These are phyloP conservation scores for Kalaharituber pfeilii DNA, from an alignment of 2,329 filamentous ascomycete species.

Conservation along the genomic window DNA sequence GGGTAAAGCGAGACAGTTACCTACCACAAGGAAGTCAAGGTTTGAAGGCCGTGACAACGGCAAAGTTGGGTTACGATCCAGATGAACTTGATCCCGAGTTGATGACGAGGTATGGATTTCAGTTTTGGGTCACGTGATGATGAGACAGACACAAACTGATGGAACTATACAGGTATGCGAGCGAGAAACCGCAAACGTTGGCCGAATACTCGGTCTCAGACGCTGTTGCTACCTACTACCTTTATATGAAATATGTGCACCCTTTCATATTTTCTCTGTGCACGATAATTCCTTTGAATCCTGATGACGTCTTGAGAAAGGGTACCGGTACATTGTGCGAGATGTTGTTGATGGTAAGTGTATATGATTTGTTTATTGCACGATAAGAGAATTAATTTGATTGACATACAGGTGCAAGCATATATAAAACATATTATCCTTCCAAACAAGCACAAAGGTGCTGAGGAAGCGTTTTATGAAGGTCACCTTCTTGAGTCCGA, in stretches of 20 bases:
- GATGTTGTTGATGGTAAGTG: constrained; percentile 80
- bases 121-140: constrained; percentile 3
- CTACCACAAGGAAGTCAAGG: constrained; percentile 92
- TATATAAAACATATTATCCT: constrained; percentile 82
- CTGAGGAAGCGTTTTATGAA: constrained; percentile 88
- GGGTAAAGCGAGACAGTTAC: constrained; percentile 98
- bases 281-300: constrained; percentile 82
- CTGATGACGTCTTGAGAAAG: constrained; percentile 83
- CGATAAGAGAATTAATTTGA: background rate
- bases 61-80: constrained; percentile 93
- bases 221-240: constrained; percentile 93
- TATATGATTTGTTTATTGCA: too few species aligned
- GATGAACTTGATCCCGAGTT: constrained; percentile 94
- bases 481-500: constrained; percentile 91
- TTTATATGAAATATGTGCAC: constrained; percentile 99
- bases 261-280: constrained; percentile 98
- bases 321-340: constrained; percentile 97
- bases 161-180: constrained; percentile 49
- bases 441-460: constrained; percentile 87
- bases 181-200: constrained; percentile 77
- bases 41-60: constrained; percentile 91
- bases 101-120: constrained; percentile 57
- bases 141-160: background rate
- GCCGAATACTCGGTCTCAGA: constrained; percentile 98
- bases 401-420: constrained; percentile 45